Percentiles rank a stretch among this genome's conserved stretches.
Conservation (phyloP, 129 eudicot species). For the Helianthus tuberosus region DNA sequence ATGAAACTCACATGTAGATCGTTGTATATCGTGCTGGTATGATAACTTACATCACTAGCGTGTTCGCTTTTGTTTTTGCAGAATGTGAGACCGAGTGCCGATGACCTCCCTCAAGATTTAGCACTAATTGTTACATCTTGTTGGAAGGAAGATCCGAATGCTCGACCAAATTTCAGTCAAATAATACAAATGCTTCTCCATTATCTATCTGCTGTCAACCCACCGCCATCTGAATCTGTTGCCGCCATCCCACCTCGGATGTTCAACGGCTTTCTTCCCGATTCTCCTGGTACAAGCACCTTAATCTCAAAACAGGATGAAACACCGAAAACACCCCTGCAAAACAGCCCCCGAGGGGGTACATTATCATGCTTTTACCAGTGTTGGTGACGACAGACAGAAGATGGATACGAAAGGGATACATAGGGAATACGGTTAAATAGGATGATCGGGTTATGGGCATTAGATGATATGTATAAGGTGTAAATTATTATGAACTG, state of each 20-base stretch:
- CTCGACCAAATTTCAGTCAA: slow-evolving; percentile 76
- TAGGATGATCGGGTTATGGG: neutral
- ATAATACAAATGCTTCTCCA: slow-evolving; percentile 79
- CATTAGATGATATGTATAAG: slow-evolving; percentile 25
- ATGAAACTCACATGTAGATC: neutral
- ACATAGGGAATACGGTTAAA: slow-evolving; percentile 2
- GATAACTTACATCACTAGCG: neutral
- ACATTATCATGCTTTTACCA: slow-evolving; percentile 61
- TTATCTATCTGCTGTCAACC: slow-evolving; percentile 49
- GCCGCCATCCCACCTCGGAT: slow-evolving; percentile 53
- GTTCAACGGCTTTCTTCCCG: slow-evolving; percentile 57
- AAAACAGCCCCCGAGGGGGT: slow-evolving; percentile 47
- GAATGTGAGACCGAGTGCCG: slow-evolving; percentile 83
- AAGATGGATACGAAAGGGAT: slow-evolving; percentile 14
- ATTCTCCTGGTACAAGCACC: slow-evolving; percentile 80
- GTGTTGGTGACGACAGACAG: slow-evolving; percentile 38
- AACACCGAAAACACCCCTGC: slow-evolving; percentile 57
- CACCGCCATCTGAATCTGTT: slow-evolving; percentile 36
- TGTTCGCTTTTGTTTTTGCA: slow-evolving; percentile 28
- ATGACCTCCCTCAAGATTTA: slow-evolving; percentile 75
- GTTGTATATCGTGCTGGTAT: neutral
- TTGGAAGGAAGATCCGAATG: slow-evolving; percentile 84
- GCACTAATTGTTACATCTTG: slow-evolving; percentile 77
- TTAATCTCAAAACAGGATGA: slow-evolving; percentile 61
- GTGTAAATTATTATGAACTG: slow-evolving; percentile 27